Percentiles rank a stretch among this genome's conserved stretches.
These are phyloP conservation scores for Ustilago tritici DNA, from an alignment of 1,284 basidiomycete species.

Conservation along the genomic window DNA sequence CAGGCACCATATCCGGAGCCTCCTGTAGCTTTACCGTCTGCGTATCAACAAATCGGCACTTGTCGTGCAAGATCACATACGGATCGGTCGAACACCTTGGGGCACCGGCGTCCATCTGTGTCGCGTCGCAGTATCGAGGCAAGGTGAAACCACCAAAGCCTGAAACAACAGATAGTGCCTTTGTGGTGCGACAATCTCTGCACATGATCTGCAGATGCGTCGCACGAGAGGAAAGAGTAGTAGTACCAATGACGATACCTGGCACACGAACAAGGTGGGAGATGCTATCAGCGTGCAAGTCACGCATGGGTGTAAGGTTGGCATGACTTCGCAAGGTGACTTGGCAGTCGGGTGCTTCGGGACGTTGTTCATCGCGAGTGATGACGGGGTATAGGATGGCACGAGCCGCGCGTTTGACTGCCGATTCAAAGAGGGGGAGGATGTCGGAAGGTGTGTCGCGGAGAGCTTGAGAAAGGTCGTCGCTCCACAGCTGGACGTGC, in stretches of 20 bases:
- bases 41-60: slow-evolving; percentile 93
- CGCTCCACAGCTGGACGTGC: slow-evolving; percentile 90
- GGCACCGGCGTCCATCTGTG: slow-evolving; percentile 71
- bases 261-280: slow-evolving; percentile 96
- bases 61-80: slow-evolving; percentile 94
- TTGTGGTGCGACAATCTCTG: slow-evolving; percentile 86
- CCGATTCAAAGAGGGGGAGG: slow-evolving; percentile 76
- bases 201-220: slow-evolving; percentile 93
- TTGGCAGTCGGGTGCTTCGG: slow-evolving; percentile 80
- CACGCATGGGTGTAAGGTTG: slow-evolving; percentile 93
- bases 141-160: slow-evolving; percentile 82
- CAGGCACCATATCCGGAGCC: slow-evolving; percentile 99
- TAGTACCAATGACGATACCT: slow-evolving; percentile 97
- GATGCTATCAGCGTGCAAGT: slow-evolving; percentile 84
- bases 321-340: slow-evolving; percentile 84
- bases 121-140: slow-evolving; percentile 64
- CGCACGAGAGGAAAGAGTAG: slow-evolving; percentile 90
- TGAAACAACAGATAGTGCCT: slow-evolving; percentile 77
- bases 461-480: slow-evolving; percentile 89
- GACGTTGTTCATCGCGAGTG: slow-evolving; percentile 52
- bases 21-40: slow-evolving; percentile 98
- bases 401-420: slow-evolving; percentile 64
- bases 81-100: slow-evolving; percentile 97
- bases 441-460: slow-evolving; percentile 90
- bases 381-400: slow-evolving; percentile 66